These are phyloP conservation scores for Teratosphaeria viscida DNA, from an alignment of 2,329 filamentous ascomycete genomes.

Conservation along the genomic window DNA sequence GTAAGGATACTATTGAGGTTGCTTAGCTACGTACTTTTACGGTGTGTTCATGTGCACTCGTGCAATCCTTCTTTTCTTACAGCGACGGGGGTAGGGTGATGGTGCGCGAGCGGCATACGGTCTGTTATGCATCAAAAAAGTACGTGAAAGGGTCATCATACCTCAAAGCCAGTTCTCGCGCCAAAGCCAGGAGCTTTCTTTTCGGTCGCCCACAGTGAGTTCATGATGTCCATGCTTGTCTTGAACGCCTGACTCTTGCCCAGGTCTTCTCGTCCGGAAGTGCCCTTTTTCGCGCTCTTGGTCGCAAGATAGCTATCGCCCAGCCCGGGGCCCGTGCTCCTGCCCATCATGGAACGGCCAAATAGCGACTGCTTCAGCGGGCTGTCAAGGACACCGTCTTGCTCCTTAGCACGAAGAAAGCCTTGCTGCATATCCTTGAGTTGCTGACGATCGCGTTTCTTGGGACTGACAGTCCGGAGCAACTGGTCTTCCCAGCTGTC, in stretches of 20 bases:
- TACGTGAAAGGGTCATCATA: constrained; percentile 51
- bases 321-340: constrained; percentile 20
- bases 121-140: background rate
- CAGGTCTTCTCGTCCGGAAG: constrained; percentile 7
- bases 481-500: constrained; percentile 92
- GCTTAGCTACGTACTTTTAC: constrained; percentile 26
- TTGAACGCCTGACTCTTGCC: constrained; percentile 52
- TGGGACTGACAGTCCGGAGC: constrained; percentile 84
- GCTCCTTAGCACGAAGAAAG: constrained; percentile 41
- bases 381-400: constrained; percentile 22
- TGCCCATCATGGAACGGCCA: constrained; percentile 31
- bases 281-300: constrained; percentile 23
- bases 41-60: no score
- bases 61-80: background rate
- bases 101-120: background rate
- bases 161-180: constrained; percentile 46
- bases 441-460: constrained; percentile 76
- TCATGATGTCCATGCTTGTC: constrained; percentile 92
- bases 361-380: constrained; percentile 82
- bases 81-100: background rate
- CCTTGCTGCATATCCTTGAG: constrained; percentile 55
- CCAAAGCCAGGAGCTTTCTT: constrained; percentile 37
- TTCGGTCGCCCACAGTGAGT: constrained; percentile 73
- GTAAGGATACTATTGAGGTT: constrained; percentile 22
- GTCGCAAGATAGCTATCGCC: constrained; percentile 23